Percentiles rank a stretch among this genome's conserved stretches.
phyloP scores from a whole-genome alignment of 2,329 filamentous ascomycete genomes.

The Knufia fluminis region DNA sequence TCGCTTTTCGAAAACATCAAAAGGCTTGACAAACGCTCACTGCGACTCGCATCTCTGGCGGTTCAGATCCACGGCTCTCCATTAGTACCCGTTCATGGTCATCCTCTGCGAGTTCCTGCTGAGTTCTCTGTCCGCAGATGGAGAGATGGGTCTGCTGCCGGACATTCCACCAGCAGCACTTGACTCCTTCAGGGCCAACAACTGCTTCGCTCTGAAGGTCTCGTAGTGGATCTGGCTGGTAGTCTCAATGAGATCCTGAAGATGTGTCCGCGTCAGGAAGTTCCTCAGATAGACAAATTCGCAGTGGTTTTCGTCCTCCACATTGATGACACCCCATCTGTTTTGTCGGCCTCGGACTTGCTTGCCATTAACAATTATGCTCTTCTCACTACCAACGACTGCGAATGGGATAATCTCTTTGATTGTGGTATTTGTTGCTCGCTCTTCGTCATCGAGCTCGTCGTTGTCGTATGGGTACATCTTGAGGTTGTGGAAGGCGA shows the following conservation, averaged over 20 bases:
- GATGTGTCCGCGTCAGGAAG: slow-evolving; percentile 95
- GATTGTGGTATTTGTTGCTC: slow-evolving; percentile 85
- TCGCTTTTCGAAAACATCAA: background rate
- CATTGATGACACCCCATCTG: slow-evolving; percentile 98
- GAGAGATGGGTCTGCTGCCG: slow-evolving; percentile 88
- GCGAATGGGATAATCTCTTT: slow-evolving; percentile 97
- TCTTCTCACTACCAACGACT: slow-evolving; percentile 95
- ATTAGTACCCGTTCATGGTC: slow-evolving; percentile 97
- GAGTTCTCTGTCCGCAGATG: slow-evolving; percentile 85
- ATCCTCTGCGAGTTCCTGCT: slow-evolving; percentile 95
- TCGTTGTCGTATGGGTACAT: slow-evolving; percentile 99
- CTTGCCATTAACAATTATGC: slow-evolving; percentile 93
- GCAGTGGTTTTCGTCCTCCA: slow-evolving; percentile 98
- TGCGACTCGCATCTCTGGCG: background rate
- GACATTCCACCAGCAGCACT: slow-evolving; percentile 64
- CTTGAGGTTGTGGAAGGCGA: slow-evolving; percentile 98
- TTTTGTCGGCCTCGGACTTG: slow-evolving; percentile 97
- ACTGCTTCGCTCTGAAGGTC: slow-evolving; percentile 98
- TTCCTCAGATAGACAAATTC: slow-evolving; percentile 98
- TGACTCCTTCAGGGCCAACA: slow-evolving; percentile 96
- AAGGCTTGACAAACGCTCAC: background rate
- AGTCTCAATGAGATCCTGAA: slow-evolving; percentile 98
- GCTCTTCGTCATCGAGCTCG: slow-evolving; percentile 95
- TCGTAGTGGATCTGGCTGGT: slow-evolving; percentile 99
- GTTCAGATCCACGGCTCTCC: slow-evolving; percentile 1